phyloP scores from a whole-genome alignment of 2,329 filamentous ascomycete species.

The Colletotrichum siamense region DNA sequence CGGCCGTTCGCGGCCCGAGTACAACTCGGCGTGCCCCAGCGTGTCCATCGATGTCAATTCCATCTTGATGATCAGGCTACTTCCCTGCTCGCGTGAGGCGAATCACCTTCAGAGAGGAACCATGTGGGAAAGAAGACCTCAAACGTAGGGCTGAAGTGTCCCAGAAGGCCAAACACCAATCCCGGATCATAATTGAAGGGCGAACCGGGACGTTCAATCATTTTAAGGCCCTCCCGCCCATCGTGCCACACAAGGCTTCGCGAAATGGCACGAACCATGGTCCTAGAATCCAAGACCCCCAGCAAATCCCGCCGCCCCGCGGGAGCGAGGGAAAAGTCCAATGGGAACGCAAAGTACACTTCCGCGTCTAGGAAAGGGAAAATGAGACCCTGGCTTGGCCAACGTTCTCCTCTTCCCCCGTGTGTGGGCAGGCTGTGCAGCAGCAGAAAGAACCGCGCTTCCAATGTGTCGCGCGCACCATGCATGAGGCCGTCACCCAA shows the following conservation, averaged over 20 bases:
- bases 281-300: neutral
- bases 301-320: neutral
- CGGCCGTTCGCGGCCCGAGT: slow-evolving; percentile 21
- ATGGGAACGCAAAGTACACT: neutral
- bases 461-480: neutral
- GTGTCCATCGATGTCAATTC: neutral
- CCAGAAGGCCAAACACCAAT: neutral
- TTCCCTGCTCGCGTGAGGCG: neutral
- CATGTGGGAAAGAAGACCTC: neutral
- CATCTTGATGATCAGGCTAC: neutral
- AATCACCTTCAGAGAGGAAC: neutral
- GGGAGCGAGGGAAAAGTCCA: neutral
- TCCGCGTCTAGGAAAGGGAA: neutral
- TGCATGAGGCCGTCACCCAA: slow-evolving; percentile 1
- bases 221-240: neutral
- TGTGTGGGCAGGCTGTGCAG: neutral
- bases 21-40: slow-evolving; percentile 13
- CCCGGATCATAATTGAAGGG: neutral
- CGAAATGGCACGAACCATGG: neutral
- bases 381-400: neutral
- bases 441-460: neutral
- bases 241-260: neutral
- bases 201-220: neutral
- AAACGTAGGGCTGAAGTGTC: neutral
- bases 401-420: neutral